These are phyloP conservation scores for Heliosperma pusillum DNA, from an alignment of 148 eudicot genomes.

Conservation along the genomic window DNA sequence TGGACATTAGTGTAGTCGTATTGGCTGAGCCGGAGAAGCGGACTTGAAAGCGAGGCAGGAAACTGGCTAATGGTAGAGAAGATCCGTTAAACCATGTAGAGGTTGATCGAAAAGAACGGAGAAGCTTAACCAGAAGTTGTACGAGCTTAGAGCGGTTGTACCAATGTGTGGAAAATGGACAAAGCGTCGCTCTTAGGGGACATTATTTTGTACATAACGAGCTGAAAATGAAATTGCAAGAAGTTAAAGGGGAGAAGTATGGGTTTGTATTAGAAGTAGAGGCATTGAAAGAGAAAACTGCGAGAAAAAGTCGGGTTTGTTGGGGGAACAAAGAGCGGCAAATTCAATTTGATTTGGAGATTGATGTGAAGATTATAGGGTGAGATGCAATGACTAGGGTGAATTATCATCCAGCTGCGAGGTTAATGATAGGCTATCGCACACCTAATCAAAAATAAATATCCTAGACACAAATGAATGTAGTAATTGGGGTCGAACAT, in stretches of 20 bases:
- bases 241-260: conserved; percentile 45
- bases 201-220: conserved; percentile 58
- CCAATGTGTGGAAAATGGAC: conserved; percentile 63
- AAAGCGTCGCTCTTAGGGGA: conserved; percentile 77
- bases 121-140: conserved; percentile 41
- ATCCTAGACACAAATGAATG: too few relatives aligned
- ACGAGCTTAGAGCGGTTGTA: conserved; percentile 37
- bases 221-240: conserved; percentile 52
- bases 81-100: conserved; percentile 41
- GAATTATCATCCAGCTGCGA: conserved; percentile 83
- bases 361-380: conserved; percentile 78
- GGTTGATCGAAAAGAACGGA: conserved; percentile 37
- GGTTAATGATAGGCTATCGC: too few relatives aligned
- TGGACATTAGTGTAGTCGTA: conserved; percentile 2
- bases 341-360: conserved; percentile 46
- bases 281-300: conserved; percentile 33
- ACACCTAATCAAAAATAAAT: too few relatives aligned
- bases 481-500: too few relatives aligned
- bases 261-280: conserved; percentile 42
- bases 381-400: conserved; percentile 85
- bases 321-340: background rate
- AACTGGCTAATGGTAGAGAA: conserved; percentile 90
- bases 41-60: conserved; percentile 56
- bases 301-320: background rate
- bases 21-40: conserved; percentile 18